Percentiles rank a stretch among this genome's conserved stretches.
These are phyloP conservation scores for Dimargaris xerosporica DNA, from an alignment of 192 early-diverging fungal species.

Conservation along the genomic window DNA sequence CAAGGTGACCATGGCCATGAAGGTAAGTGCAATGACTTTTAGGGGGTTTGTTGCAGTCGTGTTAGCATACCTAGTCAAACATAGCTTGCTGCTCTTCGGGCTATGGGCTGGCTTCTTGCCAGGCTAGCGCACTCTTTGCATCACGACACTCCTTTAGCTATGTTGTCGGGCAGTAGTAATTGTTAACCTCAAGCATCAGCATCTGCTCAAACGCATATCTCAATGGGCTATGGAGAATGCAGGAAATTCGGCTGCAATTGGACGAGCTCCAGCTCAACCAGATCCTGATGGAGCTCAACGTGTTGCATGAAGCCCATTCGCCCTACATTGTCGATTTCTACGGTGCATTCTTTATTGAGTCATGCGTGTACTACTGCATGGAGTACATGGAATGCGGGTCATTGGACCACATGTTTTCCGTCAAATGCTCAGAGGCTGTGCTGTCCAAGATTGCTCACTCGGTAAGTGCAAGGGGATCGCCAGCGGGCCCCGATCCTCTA, in stretches of 20 bases:
- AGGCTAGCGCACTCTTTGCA: no score
- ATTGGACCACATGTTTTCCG: constrained; percentile 67
- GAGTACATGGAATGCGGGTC: constrained; percentile 97
- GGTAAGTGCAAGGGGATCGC: no score
- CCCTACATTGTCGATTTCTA: constrained; percentile 96
- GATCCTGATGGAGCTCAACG: constrained; percentile 92
- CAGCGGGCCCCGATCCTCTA: no score
- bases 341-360: constrained; percentile 90
- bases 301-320: constrained; percentile 73
- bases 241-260: constrained; percentile 87
- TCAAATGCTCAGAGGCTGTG: constrained; percentile 68
- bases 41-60: no score
- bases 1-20: constrained; percentile 76
- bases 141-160: no score
- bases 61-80: no score
- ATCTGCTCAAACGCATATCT: no score
- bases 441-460: constrained; percentile 57
- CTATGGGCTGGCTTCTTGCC: no score
- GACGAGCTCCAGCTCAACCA: constrained; percentile 77
- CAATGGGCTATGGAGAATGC: background rate
- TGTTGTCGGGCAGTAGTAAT: no score
- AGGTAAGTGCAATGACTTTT: no score
- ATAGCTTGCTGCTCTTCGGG: no score
- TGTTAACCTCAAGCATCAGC: no score
- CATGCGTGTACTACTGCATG: constrained; percentile 96